Conservation (phyloP, 371 early-diverging fungal genomes). For the Caulochytrium protostelioides region DNA sequence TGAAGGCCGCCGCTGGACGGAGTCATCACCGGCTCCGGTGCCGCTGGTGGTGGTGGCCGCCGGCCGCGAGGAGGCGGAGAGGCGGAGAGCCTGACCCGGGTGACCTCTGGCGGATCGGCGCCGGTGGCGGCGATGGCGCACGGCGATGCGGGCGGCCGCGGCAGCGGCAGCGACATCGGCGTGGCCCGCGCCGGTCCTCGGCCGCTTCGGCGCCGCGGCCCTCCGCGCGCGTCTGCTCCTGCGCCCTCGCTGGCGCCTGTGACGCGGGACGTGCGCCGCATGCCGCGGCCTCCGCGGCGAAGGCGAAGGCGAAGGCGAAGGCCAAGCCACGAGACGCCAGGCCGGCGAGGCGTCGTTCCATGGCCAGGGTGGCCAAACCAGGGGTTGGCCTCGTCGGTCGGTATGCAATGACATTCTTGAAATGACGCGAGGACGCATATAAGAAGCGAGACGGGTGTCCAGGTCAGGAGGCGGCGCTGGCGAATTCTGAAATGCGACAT, state of each 20-base stretch:
- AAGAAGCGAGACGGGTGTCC: too few relatives aligned
- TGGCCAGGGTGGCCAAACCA: too few relatives aligned
- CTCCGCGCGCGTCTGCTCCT: too few relatives aligned
- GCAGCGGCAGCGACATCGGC: not conserved
- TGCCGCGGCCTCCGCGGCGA: constrained; percentile 4
- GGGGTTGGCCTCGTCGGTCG: too few relatives aligned
- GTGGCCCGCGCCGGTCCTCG: not conserved
- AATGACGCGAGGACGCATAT: too few relatives aligned
- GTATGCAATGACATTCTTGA: too few relatives aligned
- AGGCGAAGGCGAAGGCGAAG: constrained; percentile 19
- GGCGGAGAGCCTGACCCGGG: constrained; percentile 21
- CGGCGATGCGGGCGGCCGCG: not conserved
- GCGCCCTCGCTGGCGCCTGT: too few relatives aligned
- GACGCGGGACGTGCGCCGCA: not conserved
- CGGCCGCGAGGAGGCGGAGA: too few relatives aligned
- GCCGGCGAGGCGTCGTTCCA: constrained; percentile 15
- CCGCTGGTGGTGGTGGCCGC: too few relatives aligned
- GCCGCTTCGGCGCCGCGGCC: constrained; percentile 7
- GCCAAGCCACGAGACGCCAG: constrained; percentile 20
- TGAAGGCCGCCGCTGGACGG: constrained; percentile 19
- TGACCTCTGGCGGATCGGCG: constrained; percentile 24
- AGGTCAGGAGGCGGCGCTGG: too few relatives aligned
- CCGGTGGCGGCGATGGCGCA: constrained; percentile 1
- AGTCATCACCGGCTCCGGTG: constrained; percentile 23
- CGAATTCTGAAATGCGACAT: too few relatives aligned